Evolutionary conservation across 139 green algal species (phyloP).

Genomic region (Parachlorella kessleri): DNA sequence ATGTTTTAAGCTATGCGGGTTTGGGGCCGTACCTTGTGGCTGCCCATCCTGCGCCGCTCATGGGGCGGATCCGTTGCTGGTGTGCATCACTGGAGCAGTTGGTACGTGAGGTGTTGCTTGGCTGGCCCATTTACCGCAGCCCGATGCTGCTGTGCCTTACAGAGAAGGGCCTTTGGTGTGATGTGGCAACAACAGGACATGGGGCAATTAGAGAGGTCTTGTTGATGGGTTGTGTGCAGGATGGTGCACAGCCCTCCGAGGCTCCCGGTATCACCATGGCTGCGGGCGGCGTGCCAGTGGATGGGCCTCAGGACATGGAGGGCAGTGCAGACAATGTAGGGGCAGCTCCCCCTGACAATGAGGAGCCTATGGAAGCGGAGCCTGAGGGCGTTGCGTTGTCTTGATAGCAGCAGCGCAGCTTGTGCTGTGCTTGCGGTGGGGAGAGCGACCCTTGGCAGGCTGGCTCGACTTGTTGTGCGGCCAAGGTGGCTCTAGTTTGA

Average conservation of each 20-base stretch:
- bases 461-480: background rate
- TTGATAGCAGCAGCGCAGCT: background rate
- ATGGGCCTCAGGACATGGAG: slow-evolving; percentile 8
- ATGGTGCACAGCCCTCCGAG: background rate
- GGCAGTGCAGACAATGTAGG: slow-evolving; percentile 6
- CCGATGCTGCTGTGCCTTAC: background rate
- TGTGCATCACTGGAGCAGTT: too few species aligned
- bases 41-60: background rate
- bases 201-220: too few species aligned
- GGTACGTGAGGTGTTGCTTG: too few species aligned
- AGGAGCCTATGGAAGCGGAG: slow-evolving; percentile 26
- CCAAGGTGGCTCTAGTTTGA: background rate
- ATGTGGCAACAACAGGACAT: too few species aligned
- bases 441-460: background rate
- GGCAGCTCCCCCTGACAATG: slow-evolving; percentile 1
- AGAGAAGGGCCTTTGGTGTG: too few species aligned
- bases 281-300: background rate
- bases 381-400: background rate
- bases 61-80: background rate
- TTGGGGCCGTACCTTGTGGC: background rate
- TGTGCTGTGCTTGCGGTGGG: background rate
- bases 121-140: background rate
- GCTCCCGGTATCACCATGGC: background rate
- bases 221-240: too few species aligned
- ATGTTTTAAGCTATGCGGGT: background rate